A percentile compares a stretch with the other conserved stretches of the same genome.
Conservation (phyloP, 371 early-diverging fungal species). For the Batrachochytrium dendrobatidis region DNA sequence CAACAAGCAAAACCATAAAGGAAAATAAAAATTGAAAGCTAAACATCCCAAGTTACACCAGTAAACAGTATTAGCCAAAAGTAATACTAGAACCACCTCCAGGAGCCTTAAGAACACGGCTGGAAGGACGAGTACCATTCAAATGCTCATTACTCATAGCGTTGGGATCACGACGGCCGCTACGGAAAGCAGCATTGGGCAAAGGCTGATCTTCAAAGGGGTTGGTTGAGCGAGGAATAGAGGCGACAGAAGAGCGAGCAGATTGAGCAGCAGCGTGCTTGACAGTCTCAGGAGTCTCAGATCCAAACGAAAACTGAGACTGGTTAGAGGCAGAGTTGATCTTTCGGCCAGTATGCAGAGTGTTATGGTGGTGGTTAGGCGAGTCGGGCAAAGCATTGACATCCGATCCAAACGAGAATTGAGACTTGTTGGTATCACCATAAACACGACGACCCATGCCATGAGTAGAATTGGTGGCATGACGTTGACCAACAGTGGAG, state of each 20-base stretch:
- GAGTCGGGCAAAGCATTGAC: not conserved
- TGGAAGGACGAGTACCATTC: constrained; percentile 5
- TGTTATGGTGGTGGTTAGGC: not conserved
- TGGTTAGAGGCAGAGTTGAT: not conserved
- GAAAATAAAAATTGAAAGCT: no score
- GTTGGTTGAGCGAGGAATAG: no score
- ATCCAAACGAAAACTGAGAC: not conserved
- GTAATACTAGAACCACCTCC: constrained; percentile 6
- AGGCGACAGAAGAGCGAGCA: no score
- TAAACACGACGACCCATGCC: not conserved
- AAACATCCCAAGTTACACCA: no score
- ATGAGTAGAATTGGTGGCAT: not conserved
- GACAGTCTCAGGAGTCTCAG: not conserved
- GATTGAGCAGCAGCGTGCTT: no score
- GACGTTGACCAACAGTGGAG: not conserved
- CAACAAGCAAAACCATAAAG: no score
- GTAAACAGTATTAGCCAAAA: constrained; percentile 6
- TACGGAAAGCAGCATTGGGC: not conserved
- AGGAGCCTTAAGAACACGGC: constrained; percentile 4
- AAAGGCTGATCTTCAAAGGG: not conserved
- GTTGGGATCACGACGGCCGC: constrained; percentile 12
- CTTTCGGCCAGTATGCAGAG: constrained; percentile 4
- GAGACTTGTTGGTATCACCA: not conserved
- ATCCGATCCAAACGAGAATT: constrained; percentile 1
- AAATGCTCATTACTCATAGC: not conserved